These are phyloP conservation scores for Coccomyxa sp. DNA, from an alignment of 139 green algal genomes.

Conservation along the genomic window DNA sequence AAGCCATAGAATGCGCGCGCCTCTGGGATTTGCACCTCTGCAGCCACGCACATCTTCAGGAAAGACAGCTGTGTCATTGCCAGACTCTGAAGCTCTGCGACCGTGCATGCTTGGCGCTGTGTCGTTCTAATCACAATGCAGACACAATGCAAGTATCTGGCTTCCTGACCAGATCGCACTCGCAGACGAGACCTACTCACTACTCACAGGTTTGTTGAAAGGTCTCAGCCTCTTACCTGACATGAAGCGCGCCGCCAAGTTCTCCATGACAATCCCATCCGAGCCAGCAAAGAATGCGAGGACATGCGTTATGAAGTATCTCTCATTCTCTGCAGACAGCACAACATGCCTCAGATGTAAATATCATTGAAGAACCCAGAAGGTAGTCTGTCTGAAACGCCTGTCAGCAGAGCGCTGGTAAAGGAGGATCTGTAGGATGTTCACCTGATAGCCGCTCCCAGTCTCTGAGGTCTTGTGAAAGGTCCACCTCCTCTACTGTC, in stretches of 20 bases:
- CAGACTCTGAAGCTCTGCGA: too few relatives aligned
- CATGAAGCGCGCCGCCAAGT: constrained; percentile 81
- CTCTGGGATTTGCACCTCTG: constrained; percentile 80
- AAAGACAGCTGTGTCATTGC: too few relatives aligned
- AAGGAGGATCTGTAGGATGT: background rate
- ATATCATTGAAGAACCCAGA: background rate
- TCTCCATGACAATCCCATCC: constrained; percentile 88
- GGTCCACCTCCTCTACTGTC: constrained; percentile 79
- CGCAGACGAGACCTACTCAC: too few relatives aligned
- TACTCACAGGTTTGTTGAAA: too few relatives aligned
- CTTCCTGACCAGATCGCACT: too few relatives aligned
- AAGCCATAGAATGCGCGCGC: constrained; percentile 83
- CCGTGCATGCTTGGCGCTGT: too few relatives aligned
- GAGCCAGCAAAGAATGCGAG: constrained; percentile 87
- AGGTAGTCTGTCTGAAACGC: background rate
- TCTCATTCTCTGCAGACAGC: constrained; percentile 53
- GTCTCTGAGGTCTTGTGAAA: constrained; percentile 59
- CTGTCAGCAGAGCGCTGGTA: too few relatives aligned
- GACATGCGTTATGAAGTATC: constrained; percentile 79
- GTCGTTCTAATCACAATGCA: too few relatives aligned
- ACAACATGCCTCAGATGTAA: background rate
- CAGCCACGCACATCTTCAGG: too few relatives aligned
- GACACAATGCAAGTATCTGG: too few relatives aligned
- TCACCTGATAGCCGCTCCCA: constrained; percentile 49
- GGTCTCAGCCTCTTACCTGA: constrained; percentile 37